Percentiles rank a stretch among this genome's conserved stretches.
These are phyloP conservation scores for Croton setiger DNA, from an alignment of 441 rosid species.

Conservation along the genomic window DNA sequence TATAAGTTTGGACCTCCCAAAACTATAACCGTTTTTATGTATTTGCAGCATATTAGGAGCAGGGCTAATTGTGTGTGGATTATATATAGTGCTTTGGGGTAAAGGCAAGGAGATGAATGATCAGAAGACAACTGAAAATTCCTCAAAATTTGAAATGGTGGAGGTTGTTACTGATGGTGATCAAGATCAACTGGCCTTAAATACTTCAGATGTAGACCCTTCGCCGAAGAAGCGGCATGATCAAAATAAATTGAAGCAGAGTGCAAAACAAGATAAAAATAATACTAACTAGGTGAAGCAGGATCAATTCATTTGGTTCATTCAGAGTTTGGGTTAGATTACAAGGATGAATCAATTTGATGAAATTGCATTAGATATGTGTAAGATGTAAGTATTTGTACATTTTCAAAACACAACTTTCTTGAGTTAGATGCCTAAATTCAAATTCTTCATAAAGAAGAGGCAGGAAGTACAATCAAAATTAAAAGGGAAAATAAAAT, in stretches of 20 bases:
- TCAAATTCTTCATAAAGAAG: not conserved
- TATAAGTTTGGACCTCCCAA: too few relatives aligned
- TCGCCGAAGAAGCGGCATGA: not conserved
- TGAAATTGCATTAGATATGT: not conserved
- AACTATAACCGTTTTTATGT: too few relatives aligned
- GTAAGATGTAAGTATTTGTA: not conserved
- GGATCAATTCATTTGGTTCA: not conserved
- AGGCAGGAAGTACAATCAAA: too few relatives aligned
- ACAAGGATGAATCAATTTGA: not conserved
- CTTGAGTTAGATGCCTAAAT: too few relatives aligned
- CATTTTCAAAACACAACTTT: too few relatives aligned
- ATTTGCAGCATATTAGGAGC: constrained; percentile 13
- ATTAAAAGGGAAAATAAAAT: too few relatives aligned
- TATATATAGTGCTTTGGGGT: constrained; percentile 20
- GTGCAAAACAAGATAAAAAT: not conserved
- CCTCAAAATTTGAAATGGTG: not conserved
- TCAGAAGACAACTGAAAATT: not conserved
- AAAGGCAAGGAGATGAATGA: constrained; percentile 7
- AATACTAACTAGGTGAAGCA: not conserved
- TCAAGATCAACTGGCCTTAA: not conserved
- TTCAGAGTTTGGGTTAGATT: not conserved
- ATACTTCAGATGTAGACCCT: not conserved
- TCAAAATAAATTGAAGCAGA: not conserved
- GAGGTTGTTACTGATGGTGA: not conserved
- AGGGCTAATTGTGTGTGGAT: constrained; percentile 13